Evolutionary conservation across 345 rosid species (phyloP).

Genomic region (Turritis glabra): DNA sequence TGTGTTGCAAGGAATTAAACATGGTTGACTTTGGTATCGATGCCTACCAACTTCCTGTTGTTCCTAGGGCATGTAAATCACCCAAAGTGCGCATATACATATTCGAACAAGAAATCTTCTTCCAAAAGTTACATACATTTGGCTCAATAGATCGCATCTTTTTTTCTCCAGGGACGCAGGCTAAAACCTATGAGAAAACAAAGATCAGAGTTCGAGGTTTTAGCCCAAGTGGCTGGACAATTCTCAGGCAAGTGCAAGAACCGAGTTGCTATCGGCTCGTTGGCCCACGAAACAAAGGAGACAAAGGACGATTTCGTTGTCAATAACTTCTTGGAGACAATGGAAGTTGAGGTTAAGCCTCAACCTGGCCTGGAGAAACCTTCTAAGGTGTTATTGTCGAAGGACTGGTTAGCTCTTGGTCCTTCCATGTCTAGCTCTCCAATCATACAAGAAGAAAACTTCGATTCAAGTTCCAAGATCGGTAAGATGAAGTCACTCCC

Average conservation of each 20-base stretch:
- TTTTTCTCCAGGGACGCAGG: constrained; percentile 17
- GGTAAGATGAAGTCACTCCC: constrained; percentile 30
- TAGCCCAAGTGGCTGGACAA: background rate
- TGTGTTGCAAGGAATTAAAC: constrained; percentile 9
- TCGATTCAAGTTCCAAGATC: constrained; percentile 16
- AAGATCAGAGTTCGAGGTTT: constrained; percentile 5
- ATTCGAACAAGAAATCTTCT: background rate
- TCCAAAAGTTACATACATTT: background rate
- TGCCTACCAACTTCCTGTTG: constrained; percentile 10
- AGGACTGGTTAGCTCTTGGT: constrained; percentile 35
- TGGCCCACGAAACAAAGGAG: constrained; percentile 11
- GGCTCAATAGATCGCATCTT: background rate
- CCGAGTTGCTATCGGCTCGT: background rate
- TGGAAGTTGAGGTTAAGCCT: constrained; percentile 31
- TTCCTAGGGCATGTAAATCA: constrained; percentile 29
- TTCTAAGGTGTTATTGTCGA: constrained; percentile 29
- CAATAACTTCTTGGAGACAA: constrained; percentile 31
- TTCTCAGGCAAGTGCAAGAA: background rate
- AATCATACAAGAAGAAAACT: constrained; percentile 27
- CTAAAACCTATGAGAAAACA: background rate
- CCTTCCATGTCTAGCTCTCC: constrained; percentile 31
- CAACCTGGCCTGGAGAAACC: constrained; percentile 25
- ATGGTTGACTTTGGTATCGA: constrained; percentile 28
- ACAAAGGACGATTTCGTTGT: background rate
- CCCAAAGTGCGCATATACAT: background rate